phyloP scores from a whole-genome alignment of 2,329 filamentous ascomycete species.

The Pseudocercospora fuligena region DNA sequence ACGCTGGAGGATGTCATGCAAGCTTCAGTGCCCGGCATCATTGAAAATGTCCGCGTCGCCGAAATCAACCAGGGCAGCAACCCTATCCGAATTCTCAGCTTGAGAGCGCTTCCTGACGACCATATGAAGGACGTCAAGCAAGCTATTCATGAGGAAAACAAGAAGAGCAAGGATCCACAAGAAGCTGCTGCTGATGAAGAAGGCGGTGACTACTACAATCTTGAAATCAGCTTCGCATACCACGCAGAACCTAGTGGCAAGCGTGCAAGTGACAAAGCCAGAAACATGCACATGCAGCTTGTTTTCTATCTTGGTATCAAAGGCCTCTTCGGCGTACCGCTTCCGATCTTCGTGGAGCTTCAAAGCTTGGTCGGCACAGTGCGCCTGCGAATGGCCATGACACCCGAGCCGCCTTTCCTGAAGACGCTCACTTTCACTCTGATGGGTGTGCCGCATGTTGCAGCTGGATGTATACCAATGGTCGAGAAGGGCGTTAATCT shows the following conservation, averaged over 20 bases:
- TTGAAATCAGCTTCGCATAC: conserved; percentile 89
- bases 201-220: conserved; percentile 89
- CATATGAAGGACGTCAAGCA: conserved; percentile 83
- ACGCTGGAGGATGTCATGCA: conserved; percentile 96
- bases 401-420: conserved; percentile 87
- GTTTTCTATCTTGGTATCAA: conserved; percentile 92
- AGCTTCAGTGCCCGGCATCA: conserved; percentile 84
- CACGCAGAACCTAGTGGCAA: conserved; percentile 77
- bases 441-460: conserved; percentile 89
- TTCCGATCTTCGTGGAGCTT: conserved; percentile 90
- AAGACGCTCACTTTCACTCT: conserved; percentile 92
- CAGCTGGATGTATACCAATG: conserved; percentile 90
- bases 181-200: conserved; percentile 88
- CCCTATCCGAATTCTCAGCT: conserved; percentile 82
- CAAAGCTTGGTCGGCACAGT: conserved; percentile 88
- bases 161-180: conserved; percentile 80
- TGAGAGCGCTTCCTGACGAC: conserved; percentile 80
- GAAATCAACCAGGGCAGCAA: conserved; percentile 95
- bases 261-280: conserved; percentile 74
- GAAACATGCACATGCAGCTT: conserved; percentile 96
- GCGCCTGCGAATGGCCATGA: conserved; percentile 79
- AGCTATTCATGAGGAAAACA: conserved; percentile 76
- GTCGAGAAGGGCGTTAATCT: conserved; percentile 89
- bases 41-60: conserved; percentile 92
- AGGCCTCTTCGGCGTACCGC: conserved; percentile 84